Conservation (phyloP, 73 alveolate genomes). For the Paramecium pentaurelia region DNA sequence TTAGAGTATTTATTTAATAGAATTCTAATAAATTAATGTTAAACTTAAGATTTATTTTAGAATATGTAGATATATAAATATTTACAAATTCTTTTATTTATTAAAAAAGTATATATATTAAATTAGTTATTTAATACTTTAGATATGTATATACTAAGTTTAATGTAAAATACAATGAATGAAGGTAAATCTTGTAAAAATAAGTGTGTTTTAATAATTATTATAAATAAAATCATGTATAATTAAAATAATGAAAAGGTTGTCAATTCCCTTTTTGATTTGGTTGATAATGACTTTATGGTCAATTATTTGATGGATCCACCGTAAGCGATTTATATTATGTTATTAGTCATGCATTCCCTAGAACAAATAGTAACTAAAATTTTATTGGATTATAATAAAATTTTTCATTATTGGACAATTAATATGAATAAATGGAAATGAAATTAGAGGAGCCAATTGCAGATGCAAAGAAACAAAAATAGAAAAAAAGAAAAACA, state of each 20-base stretch:
- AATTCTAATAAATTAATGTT: not conserved
- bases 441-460: not conserved
- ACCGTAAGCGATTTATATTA: not conserved
- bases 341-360: not conserved
- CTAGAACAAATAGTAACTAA: slow-evolving; percentile 7
- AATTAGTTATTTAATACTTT: no score
- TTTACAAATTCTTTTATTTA: no score
- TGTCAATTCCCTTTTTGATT: not conserved
- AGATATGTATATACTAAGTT: not conserved
- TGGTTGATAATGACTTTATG: slow-evolving; percentile 24
- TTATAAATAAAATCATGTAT: slow-evolving; percentile 1
- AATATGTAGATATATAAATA: no score
- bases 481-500: not conserved
- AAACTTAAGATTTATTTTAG: no score
- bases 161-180: not conserved
- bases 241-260: not conserved
- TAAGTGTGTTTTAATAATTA: not conserved
- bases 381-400: not conserved
- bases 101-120: no score
- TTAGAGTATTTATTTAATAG: not conserved
- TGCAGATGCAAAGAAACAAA: not conserved
- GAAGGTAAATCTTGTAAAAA: not conserved
- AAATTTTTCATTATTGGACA: not conserved
- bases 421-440: not conserved
- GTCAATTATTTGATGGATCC: slow-evolving; percentile 39